Conservation (phyloP, 148 eudicot genomes). For the Mesembryanthemum crystallinum region DNA sequence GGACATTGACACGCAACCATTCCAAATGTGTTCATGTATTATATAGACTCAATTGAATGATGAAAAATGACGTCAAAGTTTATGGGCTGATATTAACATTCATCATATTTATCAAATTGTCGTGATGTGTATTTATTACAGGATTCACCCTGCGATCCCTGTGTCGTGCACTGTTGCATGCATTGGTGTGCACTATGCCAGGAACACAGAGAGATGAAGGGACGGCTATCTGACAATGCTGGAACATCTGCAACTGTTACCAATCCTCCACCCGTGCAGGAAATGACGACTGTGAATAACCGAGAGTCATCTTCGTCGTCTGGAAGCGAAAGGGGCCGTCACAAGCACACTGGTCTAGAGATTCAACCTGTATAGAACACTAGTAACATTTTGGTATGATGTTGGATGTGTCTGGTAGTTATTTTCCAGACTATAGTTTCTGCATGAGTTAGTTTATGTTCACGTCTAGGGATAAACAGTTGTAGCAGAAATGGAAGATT, state of each 20-base stretch:
- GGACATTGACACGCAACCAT: too few species aligned
- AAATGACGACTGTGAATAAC: slow-evolving; percentile 42
- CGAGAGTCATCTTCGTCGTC: slow-evolving; percentile 20
- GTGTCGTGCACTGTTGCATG: slow-evolving; percentile 71
- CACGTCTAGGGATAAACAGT: not conserved
- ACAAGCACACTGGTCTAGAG: slow-evolving; percentile 27
- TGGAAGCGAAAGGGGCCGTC: slow-evolving; percentile 14
- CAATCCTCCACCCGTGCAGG: slow-evolving; percentile 60
- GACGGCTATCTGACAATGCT: slow-evolving; percentile 39
- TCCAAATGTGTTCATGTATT: too few species aligned
- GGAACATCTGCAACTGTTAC: slow-evolving; percentile 24
- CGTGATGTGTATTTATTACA: slow-evolving; percentile 15
- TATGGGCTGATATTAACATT: too few species aligned
- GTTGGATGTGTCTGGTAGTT: not conserved
- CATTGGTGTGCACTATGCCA: slow-evolving; percentile 92
- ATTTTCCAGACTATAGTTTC: not conserved
- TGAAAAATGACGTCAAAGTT: too few species aligned
- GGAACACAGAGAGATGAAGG: slow-evolving; percentile 70
- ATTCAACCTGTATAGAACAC: slow-evolving; percentile 33
- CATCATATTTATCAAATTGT: not conserved
- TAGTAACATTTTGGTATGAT: not conserved
- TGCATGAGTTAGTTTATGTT: too few species aligned
- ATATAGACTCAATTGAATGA: too few species aligned
- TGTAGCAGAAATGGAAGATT: not conserved
- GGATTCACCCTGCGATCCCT: slow-evolving; percentile 80